Conservation (phyloP, 495 filamentous ascomycete genomes). For the Xanthoparmelia taractica region DNA sequence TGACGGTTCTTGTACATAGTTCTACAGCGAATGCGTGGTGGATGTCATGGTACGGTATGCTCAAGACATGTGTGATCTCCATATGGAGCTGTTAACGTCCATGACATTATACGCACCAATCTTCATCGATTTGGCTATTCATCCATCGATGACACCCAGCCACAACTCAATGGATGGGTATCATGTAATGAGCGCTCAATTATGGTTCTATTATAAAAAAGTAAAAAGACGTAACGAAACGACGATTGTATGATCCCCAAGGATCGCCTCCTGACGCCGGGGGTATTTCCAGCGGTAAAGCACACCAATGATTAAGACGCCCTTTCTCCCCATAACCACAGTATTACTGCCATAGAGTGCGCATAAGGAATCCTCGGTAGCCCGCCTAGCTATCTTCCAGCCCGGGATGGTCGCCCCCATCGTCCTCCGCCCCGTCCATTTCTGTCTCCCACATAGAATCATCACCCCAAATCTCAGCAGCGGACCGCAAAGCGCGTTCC, state of each 20-base stretch:
- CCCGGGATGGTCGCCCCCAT: background rate
- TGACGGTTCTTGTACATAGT: conserved; percentile 9
- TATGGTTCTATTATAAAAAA: background rate
- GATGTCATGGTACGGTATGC: background rate
- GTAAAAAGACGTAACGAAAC: background rate
- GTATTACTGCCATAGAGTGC: background rate
- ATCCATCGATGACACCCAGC: background rate
- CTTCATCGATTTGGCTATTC: background rate
- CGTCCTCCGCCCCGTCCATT: background rate
- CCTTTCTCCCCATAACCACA: background rate
- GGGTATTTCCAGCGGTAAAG: conserved; percentile 5
- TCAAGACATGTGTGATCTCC: too few species aligned
- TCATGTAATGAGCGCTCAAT: background rate
- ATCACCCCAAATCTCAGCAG: background rate
- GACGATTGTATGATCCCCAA: background rate
- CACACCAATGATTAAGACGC: background rate
- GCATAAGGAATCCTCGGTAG: background rate
- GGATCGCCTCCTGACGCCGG: conserved; percentile 3
- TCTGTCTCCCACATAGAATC: background rate
- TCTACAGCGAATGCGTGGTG: background rate
- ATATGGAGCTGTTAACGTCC: background rate
- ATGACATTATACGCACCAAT: background rate
- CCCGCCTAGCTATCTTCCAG: background rate
- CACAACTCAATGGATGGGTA: background rate
- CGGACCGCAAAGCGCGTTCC: background rate